Percentiles rank a stretch among this genome's conserved stretches.
Evolutionary conservation across 2,329 filamentous ascomycete genomes (phyloP).

Genomic region (Metarhizium anisopliae): DNA sequence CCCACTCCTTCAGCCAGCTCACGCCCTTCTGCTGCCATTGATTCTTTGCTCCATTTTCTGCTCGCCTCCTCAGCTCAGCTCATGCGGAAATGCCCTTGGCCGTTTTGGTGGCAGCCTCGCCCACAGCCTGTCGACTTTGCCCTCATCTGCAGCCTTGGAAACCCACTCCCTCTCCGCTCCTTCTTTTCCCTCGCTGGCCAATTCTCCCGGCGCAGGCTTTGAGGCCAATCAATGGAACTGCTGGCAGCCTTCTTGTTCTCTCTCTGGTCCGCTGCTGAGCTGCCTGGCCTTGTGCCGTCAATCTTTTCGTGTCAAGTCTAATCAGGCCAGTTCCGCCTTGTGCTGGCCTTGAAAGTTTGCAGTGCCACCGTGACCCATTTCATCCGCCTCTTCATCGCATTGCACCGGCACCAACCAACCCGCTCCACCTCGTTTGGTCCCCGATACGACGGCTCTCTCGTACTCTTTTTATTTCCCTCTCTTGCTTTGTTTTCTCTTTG

Average conservation of each 20-base stretch:
- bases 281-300: background rate
- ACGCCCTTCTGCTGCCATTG: background rate
- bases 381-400: background rate
- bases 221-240: constrained; percentile 6
- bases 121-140: background rate
- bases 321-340: constrained; percentile 1
- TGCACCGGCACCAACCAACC: background rate
- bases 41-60: too few relatives aligned
- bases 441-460: background rate
- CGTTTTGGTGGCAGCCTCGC: background rate
- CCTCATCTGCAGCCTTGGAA: constrained; percentile 4
- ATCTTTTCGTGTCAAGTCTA: constrained; percentile 1
- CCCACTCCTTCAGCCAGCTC: background rate
- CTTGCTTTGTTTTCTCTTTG: background rate
- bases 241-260: background rate
- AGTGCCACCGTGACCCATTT: background rate
- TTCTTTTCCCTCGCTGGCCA: constrained; percentile 1
- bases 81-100: background rate
- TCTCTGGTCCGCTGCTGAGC: background rate
- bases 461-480: background rate
- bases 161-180: constrained; percentile 5
- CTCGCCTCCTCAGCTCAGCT: background rate
- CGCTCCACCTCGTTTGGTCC: background rate
- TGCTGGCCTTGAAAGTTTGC: background rate
- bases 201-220: constrained; percentile 2